Conservation (phyloP, 2,329 filamentous ascomycete genomes). For the Diaporthe vexans region DNA sequence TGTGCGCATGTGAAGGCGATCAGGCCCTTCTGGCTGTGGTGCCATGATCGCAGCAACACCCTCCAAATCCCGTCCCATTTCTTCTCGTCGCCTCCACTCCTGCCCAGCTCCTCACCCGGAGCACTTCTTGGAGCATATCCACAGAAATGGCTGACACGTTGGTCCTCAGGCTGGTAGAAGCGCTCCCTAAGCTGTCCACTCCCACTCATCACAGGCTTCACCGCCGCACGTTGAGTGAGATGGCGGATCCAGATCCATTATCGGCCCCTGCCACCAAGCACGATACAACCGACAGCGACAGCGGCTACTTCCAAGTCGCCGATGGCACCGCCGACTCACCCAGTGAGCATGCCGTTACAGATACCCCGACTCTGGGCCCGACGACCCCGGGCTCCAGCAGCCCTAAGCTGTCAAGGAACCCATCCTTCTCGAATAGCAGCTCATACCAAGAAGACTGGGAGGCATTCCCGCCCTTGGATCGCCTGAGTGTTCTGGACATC, state of each 20-base stretch:
- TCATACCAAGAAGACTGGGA: conserved; percentile 93
- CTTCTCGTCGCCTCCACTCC: not conserved
- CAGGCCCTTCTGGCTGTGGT: conserved; percentile 3
- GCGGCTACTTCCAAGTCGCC: conserved; percentile 53
- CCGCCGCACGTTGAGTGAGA: conserved; percentile 56
- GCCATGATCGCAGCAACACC: not conserved
- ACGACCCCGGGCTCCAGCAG: conserved; percentile 58
- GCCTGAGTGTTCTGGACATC: conserved; percentile 91
- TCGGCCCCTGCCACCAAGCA: conserved; percentile 54
- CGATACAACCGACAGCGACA: conserved; percentile 60
- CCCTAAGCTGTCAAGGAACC: conserved; percentile 77
- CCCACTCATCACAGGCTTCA: conserved; percentile 54
- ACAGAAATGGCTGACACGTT: conserved; percentile 57
- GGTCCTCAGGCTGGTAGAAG: conserved; percentile 56
- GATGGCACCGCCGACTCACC: conserved; percentile 58
- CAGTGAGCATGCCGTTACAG: conserved; percentile 58
- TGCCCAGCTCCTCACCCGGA: not conserved
- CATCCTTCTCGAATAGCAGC: conserved; percentile 86
- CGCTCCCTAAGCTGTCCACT: conserved; percentile 57
- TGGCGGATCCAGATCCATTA: conserved; percentile 57
- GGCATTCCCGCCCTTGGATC: conserved; percentile 87
- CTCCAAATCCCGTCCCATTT: not conserved
- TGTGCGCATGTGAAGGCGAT: conserved; percentile 30
- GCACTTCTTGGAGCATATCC: not conserved
- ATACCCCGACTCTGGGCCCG: conserved; percentile 66